Conservation (phyloP, 495 filamentous ascomycete species). For the Talaromyces nanjingensis region DNA sequence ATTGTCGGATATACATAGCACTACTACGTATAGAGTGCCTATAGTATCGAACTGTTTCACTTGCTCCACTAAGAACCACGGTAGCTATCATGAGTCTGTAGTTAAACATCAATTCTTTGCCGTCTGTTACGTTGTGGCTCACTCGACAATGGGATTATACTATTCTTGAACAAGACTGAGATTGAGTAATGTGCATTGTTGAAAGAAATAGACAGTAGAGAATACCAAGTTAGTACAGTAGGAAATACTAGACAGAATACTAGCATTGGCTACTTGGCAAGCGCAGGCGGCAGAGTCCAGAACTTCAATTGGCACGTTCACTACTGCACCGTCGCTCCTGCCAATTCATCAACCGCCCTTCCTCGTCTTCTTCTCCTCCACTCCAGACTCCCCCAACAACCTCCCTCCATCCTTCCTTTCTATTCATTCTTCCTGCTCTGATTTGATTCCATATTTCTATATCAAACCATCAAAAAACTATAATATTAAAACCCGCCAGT, state of each 20-base stretch:
- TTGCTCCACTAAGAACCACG: constrained; percentile 1
- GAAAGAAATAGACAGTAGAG: background rate
- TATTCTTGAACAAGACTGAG: background rate
- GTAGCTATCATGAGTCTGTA: background rate
- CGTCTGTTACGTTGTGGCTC: background rate
- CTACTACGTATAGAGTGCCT: too few relatives aligned
- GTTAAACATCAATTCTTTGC: background rate
- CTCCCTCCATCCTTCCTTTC: background rate
- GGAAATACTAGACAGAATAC: background rate
- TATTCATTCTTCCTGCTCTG: background rate
- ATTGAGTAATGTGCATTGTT: background rate
- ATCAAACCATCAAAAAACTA: background rate
- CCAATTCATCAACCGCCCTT: constrained; percentile 3
- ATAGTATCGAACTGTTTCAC: background rate
- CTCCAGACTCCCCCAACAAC: background rate
- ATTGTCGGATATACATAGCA: background rate
- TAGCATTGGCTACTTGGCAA: constrained; percentile 1
- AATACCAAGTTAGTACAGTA: background rate
- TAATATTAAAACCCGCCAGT: background rate
- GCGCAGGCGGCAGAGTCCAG: constrained; percentile 4
- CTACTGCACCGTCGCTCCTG: background rate
- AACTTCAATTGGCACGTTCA: constrained; percentile 6
- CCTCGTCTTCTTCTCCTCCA: background rate
- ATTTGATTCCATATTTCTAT: background rate
- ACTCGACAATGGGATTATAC: background rate